Evolutionary conservation across 495 filamentous ascomycete species (phyloP).

Genomic region (Hypoxylon fragiforme): DNA sequence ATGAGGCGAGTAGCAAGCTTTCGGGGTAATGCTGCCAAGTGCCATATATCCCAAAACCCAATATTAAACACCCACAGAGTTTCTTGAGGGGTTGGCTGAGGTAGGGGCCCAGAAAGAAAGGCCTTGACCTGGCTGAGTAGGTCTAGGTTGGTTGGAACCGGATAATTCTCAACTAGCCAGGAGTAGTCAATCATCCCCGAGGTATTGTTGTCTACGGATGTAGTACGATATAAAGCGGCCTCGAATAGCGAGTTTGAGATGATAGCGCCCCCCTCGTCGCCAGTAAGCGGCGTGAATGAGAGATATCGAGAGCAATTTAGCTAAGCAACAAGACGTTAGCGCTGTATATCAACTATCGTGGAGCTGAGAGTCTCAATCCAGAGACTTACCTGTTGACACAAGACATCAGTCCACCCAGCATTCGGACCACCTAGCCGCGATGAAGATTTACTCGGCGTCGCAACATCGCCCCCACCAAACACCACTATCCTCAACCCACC

Average conservation of each 20-base stretch:
- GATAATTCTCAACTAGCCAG: constrained; percentile 42
- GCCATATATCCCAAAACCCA: constrained; percentile 54
- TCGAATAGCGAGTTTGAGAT: constrained; percentile 42
- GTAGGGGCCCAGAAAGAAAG: constrained; percentile 40
- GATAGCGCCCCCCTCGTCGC: constrained; percentile 22
- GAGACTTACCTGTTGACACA: constrained; percentile 33
- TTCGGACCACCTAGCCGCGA: constrained; percentile 10
- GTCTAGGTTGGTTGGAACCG: constrained; percentile 39
- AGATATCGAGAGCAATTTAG: constrained; percentile 39
- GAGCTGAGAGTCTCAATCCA: background rate
- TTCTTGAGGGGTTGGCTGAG: constrained; percentile 35
- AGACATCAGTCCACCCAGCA: constrained; percentile 32
- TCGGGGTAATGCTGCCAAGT: constrained; percentile 46
- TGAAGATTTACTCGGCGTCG: constrained; percentile 24
- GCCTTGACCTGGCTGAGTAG: constrained; percentile 44
- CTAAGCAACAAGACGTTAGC: constrained; percentile 29
- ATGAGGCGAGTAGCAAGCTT: constrained; percentile 35
- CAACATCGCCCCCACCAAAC: constrained; percentile 40
- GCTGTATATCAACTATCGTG: background rate
- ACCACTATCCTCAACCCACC: constrained; percentile 38
- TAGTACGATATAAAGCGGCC: constrained; percentile 28
- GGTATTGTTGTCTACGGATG: constrained; percentile 24
- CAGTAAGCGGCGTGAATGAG: constrained; percentile 37
- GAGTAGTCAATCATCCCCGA: constrained; percentile 37
- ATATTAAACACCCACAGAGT: constrained; percentile 52